Percentiles rank a stretch among this genome's conserved stretches.
phyloP scores from a whole-genome alignment of 2,329 filamentous ascomycete species.

The Leptosphaerulina australis region DNA sequence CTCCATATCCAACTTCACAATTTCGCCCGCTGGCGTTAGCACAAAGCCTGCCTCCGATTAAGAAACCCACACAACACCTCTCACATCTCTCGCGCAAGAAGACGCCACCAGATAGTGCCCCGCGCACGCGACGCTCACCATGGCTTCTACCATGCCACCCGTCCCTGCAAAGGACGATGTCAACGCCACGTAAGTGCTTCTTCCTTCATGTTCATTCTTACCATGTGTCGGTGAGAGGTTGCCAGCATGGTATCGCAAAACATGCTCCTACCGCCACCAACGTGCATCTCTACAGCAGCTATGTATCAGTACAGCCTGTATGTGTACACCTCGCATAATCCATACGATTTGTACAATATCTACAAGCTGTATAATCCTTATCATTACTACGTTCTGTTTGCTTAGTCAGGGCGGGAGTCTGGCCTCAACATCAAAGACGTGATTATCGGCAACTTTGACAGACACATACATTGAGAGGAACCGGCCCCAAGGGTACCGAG shows the following conservation, averaged over 20 bases:
- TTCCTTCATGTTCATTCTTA: neutral
- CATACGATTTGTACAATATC: neutral
- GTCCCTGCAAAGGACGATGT: constrained; percentile 64
- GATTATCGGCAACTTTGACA: neutral
- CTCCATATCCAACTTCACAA: constrained; percentile 9
- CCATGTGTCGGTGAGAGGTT: neutral
- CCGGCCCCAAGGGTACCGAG: neutral
- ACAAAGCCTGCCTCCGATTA: neutral
- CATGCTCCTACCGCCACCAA: neutral
- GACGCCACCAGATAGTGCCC: constrained; percentile 31
- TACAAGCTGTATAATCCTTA: no score
- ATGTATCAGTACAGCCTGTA: neutral
- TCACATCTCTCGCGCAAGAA: constrained; percentile 29
- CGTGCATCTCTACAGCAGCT: neutral
- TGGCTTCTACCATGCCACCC: constrained; percentile 48
- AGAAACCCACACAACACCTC: neutral
- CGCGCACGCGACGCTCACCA: constrained; percentile 26
- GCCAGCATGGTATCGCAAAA: neutral
- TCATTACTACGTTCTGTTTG: no score
- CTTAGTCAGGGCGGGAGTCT: no score
- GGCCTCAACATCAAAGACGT: neutral
- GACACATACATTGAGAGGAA: neutral
- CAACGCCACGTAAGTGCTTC: constrained; percentile 62
- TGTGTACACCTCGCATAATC: neutral
- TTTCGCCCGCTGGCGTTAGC: neutral